Evolutionary conservation across 805 yeast species (phyloP).

Genomic region (Ogataea trehaloabstinens): DNA sequence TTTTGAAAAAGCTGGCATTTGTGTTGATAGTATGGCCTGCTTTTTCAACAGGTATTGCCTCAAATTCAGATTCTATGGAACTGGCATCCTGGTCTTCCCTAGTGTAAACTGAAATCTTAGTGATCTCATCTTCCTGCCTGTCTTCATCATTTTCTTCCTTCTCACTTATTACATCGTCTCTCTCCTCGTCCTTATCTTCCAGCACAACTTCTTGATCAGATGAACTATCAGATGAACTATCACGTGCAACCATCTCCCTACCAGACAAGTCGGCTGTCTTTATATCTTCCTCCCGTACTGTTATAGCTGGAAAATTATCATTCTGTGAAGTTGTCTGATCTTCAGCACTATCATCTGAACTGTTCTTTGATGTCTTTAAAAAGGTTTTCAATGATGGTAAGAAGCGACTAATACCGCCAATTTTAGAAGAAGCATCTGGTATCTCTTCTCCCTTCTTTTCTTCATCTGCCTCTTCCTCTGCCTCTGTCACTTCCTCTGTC

Average conservation of each 20-base stretch:
- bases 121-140: not conserved
- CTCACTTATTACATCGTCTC: conserved; percentile 1
- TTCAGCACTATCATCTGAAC: too few relatives aligned
- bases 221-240: too few relatives aligned
- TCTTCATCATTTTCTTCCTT: conserved; percentile 1
- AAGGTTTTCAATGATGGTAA: too few relatives aligned
- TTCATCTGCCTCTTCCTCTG: conserved; percentile 2
- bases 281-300: too few relatives aligned
- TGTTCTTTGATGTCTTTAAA: too few relatives aligned
- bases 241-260: too few relatives aligned
- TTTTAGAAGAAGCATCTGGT: not conserved
- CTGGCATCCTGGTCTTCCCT: not conserved
- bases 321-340: too few relatives aligned
- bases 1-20: too few relatives aligned
- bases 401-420: too few relatives aligned
- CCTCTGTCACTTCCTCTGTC: conserved; percentile 3
- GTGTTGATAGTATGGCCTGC: not conserved
- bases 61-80: not conserved
- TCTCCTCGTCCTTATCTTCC: not conserved
- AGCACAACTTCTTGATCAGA: too few relatives aligned
- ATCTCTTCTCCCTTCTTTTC: conserved; percentile 5
- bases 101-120: not conserved
- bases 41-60: conserved; percentile 1
- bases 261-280: too few relatives aligned
- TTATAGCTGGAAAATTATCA: too few relatives aligned